Conservation (phyloP, 148 eudicot genomes). For the Camellia japonica region DNA sequence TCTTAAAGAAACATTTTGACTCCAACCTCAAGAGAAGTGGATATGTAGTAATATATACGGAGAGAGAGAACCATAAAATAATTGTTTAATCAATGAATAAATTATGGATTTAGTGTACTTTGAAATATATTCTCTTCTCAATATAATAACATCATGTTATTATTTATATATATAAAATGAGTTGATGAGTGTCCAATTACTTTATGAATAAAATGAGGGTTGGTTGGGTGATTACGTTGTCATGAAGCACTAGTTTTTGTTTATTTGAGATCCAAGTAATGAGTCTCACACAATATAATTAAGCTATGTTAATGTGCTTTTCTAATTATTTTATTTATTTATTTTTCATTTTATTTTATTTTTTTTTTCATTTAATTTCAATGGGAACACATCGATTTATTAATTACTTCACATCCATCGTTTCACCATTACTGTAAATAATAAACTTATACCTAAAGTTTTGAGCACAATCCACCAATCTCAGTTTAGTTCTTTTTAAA, state of each 20-base stretch:
- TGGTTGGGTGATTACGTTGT: background rate
- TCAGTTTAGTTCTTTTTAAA: too few relatives aligned
- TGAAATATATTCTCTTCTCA: background rate
- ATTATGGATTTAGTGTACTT: background rate
- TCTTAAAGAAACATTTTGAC: slow-evolving; percentile 7
- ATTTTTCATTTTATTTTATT: too few relatives aligned
- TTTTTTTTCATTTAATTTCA: background rate
- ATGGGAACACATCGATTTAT: background rate
- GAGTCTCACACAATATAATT: background rate
- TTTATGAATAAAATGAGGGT: background rate
- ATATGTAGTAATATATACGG: background rate
- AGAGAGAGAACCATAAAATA: slow-evolving; percentile 1
- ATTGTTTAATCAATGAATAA: background rate
- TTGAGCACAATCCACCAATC: too few relatives aligned
- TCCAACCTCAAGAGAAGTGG: slow-evolving; percentile 3
- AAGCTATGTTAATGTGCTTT: background rate
- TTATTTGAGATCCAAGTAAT: slow-evolving; percentile 1
- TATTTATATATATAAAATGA: too few relatives aligned
- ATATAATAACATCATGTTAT: background rate
- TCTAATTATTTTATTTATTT: background rate
- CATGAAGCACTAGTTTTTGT: background rate
- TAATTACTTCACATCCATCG: background rate
- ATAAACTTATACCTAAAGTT: too few relatives aligned
- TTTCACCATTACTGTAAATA: too few relatives aligned
- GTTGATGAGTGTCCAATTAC: background rate